A percentile compares a stretch with the other conserved stretches of the same genome.
Conservation (phyloP, 306 rosid genomes). For the Spatholobus suberectus region DNA sequence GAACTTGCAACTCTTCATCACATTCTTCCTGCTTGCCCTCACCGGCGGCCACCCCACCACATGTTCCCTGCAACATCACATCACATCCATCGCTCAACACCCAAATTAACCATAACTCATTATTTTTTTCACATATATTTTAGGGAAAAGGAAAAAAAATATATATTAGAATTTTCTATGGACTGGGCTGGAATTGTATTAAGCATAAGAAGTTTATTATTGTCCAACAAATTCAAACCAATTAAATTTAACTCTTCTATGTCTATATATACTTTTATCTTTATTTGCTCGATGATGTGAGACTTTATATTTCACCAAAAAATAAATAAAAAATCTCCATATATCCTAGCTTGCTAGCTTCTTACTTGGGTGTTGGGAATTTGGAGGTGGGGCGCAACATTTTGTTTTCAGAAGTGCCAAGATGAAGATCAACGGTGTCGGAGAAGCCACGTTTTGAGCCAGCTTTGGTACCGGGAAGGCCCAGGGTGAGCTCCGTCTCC, state of each 20-base stretch:
- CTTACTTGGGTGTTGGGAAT: constrained; percentile 56
- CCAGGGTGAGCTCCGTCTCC: constrained; percentile 65
- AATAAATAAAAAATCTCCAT: no score
- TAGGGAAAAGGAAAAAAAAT: neutral
- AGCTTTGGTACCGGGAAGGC: constrained; percentile 59
- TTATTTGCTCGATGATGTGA: no score
- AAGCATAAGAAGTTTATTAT: no score
- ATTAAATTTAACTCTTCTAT: no score
- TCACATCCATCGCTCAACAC: neutral
- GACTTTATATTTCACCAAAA: no score
- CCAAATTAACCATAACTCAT: neutral
- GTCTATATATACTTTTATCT: no score
- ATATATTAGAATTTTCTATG: no score
- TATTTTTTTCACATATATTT: neutral
- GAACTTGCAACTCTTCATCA: constrained; percentile 51
- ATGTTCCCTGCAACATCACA: constrained; percentile 50
- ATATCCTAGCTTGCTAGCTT: neutral
- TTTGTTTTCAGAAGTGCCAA: constrained; percentile 36
- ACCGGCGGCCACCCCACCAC: constrained; percentile 82
- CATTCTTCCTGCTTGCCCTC: constrained; percentile 61
- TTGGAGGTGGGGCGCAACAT: neutral
- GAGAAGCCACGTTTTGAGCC: constrained; percentile 61
- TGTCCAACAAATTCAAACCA: no score
- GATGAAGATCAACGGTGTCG: constrained; percentile 53
- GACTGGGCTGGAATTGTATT: no score